Percentiles rank a stretch among this genome's conserved stretches.
phyloP scores from a whole-genome alignment of 345 rosid species.

The Cardamine resedifolia region DNA sequence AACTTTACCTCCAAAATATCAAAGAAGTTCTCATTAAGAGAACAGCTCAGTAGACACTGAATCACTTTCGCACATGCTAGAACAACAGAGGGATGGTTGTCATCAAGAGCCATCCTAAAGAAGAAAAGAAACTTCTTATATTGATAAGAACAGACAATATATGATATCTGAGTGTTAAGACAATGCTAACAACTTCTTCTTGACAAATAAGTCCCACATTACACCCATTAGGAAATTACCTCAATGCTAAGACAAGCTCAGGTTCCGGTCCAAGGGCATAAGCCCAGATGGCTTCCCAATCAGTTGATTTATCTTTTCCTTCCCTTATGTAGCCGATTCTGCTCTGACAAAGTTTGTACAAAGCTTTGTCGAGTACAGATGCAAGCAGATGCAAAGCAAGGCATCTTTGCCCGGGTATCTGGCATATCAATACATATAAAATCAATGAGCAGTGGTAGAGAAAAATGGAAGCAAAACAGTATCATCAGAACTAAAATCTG shows the following conservation, averaged over 20 bases:
- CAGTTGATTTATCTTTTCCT: constrained; percentile 40
- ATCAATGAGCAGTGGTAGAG: constrained; percentile 3
- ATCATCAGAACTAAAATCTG: constrained; percentile 19
- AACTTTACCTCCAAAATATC: constrained; percentile 67
- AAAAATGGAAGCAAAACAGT: no score
- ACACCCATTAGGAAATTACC: constrained; percentile 46
- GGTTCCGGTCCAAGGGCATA: constrained; percentile 96
- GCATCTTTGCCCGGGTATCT: constrained; percentile 85
- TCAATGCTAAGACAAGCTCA: constrained; percentile 79
- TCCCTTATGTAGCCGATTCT: constrained; percentile 43
- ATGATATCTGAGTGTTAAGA: constrained; percentile 13
- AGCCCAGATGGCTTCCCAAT: constrained; percentile 97
- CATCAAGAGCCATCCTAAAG: constrained; percentile 85
- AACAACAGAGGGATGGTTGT: constrained; percentile 78
- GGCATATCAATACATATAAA: constrained; percentile 27
- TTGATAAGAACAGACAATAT: background rate
- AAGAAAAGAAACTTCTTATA: constrained; percentile 11
- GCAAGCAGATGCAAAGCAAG: constrained; percentile 78
- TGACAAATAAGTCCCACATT: constrained; percentile 11
- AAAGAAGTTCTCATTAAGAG: constrained; percentile 60
- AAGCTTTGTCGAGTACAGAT: constrained; percentile 72
- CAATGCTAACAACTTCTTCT: background rate
- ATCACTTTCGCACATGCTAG: constrained; percentile 71
- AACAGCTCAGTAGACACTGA: constrained; percentile 65
- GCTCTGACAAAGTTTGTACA: constrained; percentile 46